phyloP scores from a whole-genome alignment of 2,329 filamentous ascomycete species.

The Leptodontidium sp. region DNA sequence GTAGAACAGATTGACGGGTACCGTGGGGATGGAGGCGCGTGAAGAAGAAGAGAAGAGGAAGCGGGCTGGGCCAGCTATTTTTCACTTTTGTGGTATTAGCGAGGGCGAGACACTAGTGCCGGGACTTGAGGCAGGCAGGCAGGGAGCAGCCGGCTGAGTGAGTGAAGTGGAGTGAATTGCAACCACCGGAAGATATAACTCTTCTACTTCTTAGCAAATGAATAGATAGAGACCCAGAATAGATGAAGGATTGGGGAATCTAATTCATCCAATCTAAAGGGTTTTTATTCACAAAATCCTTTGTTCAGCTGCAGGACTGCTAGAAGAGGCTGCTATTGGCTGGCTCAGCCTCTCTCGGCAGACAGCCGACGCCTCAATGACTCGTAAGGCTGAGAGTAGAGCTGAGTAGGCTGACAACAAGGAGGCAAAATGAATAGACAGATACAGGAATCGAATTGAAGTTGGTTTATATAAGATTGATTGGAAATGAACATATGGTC shows the following conservation, averaged over 20 bases:
- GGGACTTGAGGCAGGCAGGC: conserved; percentile 3
- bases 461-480: background rate
- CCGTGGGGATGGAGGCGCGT: conserved; percentile 38
- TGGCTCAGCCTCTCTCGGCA: conserved; percentile 17
- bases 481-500: background rate
- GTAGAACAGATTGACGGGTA: conserved; percentile 40
- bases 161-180: background rate
- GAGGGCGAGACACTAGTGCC: conserved; percentile 7
- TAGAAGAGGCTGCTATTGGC: conserved; percentile 17
- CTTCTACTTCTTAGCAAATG: no score
- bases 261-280: background rate
- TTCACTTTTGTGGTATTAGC: conserved; percentile 8
- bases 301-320: conserved; percentile 15
- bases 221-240: background rate
- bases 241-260: background rate
- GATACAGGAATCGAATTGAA: background rate
- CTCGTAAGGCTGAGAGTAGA: conserved; percentile 23
- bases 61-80: conserved; percentile 23
- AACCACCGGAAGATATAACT: background rate
- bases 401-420: conserved; percentile 14
- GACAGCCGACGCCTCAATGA: conserved; percentile 2
- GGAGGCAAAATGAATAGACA: no score
- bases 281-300: background rate
- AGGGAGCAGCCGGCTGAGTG: background rate
- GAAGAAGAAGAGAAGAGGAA: conserved; percentile 31